Evolutionary conservation across 768 basidiomycete genomes (phyloP).

Genomic region (Leccinum obscurum): DNA sequence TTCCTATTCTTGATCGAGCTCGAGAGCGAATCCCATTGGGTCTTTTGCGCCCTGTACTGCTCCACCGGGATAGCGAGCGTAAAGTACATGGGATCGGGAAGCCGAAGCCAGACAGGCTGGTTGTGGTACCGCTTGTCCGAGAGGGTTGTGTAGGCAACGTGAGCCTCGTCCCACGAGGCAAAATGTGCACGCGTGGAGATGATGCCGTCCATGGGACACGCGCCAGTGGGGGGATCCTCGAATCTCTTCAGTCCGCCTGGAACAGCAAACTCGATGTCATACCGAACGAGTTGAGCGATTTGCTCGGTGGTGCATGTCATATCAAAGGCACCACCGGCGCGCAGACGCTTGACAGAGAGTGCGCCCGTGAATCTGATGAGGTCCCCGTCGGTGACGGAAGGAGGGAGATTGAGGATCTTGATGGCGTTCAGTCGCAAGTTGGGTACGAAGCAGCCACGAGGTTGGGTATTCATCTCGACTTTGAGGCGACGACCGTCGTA

Average conservation of each 20-base stretch:
- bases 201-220: conserved; percentile 32
- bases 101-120: conserved; percentile 38
- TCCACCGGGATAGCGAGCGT: conserved; percentile 45
- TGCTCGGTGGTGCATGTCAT: conserved; percentile 18
- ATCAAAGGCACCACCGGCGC: conserved; percentile 24
- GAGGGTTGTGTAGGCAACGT: conserved; percentile 39
- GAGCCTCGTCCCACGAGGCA: conserved; percentile 48
- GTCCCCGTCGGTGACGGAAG: conserved; percentile 21
- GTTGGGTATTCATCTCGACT: conserved; percentile 44
- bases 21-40: conserved; percentile 47
- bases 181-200: conserved; percentile 46
- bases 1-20: conserved; percentile 37
- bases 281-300: conserved; percentile 24
- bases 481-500: conserved; percentile 46
- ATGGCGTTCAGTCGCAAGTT: conserved; percentile 37
- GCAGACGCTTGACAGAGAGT: conserved; percentile 24
- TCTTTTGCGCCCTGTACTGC: conserved; percentile 53
- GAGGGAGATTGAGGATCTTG: conserved; percentile 45
- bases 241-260: conserved; percentile 25
- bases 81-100: conserved; percentile 53
- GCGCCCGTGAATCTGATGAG: conserved; percentile 36
- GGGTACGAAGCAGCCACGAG: conserved; percentile 29
- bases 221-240: conserved; percentile 21
- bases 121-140: conserved; percentile 35
- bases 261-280: conserved; percentile 23